phyloP scores from a whole-genome alignment of 768 basidiomycete genomes.

The Amanita jacksonii region DNA sequence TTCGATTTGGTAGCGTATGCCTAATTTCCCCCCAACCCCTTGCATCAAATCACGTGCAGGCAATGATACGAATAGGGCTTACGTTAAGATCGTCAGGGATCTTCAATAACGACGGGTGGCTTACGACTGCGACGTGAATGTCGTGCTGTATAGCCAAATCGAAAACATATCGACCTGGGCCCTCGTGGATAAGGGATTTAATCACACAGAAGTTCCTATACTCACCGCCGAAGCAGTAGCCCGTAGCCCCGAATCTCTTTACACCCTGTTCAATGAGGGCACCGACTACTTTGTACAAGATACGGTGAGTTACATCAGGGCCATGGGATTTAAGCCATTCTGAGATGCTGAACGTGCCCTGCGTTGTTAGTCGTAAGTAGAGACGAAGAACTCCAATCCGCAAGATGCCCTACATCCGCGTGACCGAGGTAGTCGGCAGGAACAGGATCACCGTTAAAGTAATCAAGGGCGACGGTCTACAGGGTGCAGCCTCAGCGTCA shows the following conservation, averaged over 20 bases:
- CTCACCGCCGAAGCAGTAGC: slow-evolving; percentile 64
- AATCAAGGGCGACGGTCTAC: slow-evolving; percentile 33
- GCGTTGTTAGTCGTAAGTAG: too few species aligned
- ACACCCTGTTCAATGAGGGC: slow-evolving; percentile 53
- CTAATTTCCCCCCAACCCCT: slow-evolving; percentile 19
- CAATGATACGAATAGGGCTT: neutral
- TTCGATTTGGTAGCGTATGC: slow-evolving; percentile 35
- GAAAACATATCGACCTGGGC: slow-evolving; percentile 50
- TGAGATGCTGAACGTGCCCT: slow-evolving; percentile 27
- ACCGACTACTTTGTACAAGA: slow-evolving; percentile 44
- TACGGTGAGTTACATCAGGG: slow-evolving; percentile 30
- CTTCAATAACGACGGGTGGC: slow-evolving; percentile 57
- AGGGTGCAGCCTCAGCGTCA: neutral
- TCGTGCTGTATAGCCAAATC: slow-evolving; percentile 50
- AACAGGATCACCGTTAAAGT: slow-evolving; percentile 32
- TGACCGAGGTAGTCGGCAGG: slow-evolving; percentile 27
- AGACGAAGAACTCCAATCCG: too few species aligned
- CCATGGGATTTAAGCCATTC: slow-evolving; percentile 38
- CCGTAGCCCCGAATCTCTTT: slow-evolving; percentile 46
- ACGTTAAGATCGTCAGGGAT: slow-evolving; percentile 57
- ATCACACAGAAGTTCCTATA: slow-evolving; percentile 1
- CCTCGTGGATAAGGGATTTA: too few species aligned
- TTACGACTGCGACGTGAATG: slow-evolving; percentile 36
- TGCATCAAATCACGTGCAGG: neutral
- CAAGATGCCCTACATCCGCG: too few species aligned